Base-by-base conservation (phyloP, 1,139 yeast species). In the Candida dubliniensis region DNA sequence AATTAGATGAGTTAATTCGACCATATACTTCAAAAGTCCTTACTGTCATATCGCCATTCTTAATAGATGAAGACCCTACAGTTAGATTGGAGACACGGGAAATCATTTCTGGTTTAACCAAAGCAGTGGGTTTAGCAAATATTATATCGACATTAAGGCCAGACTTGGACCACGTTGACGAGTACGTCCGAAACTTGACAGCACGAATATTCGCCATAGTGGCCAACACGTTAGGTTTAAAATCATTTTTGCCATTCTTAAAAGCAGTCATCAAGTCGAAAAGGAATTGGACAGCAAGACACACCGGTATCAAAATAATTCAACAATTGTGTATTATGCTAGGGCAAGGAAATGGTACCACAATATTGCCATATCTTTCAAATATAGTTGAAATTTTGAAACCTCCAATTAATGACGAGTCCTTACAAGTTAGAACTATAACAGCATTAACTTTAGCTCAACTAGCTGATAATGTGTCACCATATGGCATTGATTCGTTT, bases 401-500 rank as follows among this genome's bases (percentile, higher is more conserved):
- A 1, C 78, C 77, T 1, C 79, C 85, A 0, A 59, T 93, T n/a
- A 67, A 71, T 0, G 98, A 91, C 60, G 90, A 86, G 43, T 81
- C 82, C 43, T 60, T 80, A 13, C 82, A 80, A 45, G 87, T 89
- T 0, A 69, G 95, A 43, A 77, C 79, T 3, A 74, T 83, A 8
- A 74, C 96, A 0, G 96, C 96, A 0, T 66, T 76, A 30, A 82
- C 96, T 0, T 56, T 91, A 1, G 72, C 95, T 0, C 79, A 84
- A 6, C 63, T 93, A 31, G 98, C 98, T 0, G 95, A 88, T 40
- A 84, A 87, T n/a, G 81, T 91, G 1, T 74, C 80, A 18, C 99
- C 99, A 0, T 89, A 86, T 63, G 99, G 99, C 40, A 85, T 88
- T 45, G 97, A 89, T 55, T 81, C 95, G 0, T 91, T 93, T 61